phyloP scores from a whole-genome alignment of 495 filamentous ascomycete genomes.

The Acidiella bohemica region DNA sequence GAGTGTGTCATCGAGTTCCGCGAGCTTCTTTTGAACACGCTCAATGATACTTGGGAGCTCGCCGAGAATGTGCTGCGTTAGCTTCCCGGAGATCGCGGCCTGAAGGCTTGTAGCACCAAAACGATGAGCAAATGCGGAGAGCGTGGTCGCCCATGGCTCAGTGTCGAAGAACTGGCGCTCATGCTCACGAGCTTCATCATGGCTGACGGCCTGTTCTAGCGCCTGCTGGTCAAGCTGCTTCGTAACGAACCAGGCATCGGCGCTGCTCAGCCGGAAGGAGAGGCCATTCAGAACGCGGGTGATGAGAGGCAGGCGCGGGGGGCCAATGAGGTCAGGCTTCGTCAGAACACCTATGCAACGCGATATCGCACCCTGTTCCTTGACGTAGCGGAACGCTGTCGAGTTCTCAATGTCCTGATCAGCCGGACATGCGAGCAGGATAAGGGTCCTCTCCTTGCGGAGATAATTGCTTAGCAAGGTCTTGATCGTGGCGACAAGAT shows the following conservation, averaged over 20 bases:
- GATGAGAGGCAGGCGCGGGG: constrained; percentile 39
- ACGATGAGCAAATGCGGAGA: constrained; percentile 21
- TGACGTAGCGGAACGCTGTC: constrained; percentile 49
- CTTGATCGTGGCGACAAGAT: constrained; percentile 52
- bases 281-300: constrained; percentile 42
- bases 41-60: constrained; percentile 28
- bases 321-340: constrained; percentile 54
- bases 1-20: constrained; percentile 21
- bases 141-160: constrained; percentile 29
- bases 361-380: constrained; percentile 39
- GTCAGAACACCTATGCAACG: constrained; percentile 68
- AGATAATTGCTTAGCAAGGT: constrained; percentile 59
- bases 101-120: constrained; percentile 32
- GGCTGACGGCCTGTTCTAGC: constrained; percentile 26
- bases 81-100: constrained; percentile 26
- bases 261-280: constrained; percentile 35
- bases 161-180: constrained; percentile 32
- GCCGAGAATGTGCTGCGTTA: constrained; percentile 22
- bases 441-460: constrained; percentile 46
- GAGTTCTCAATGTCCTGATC: constrained; percentile 59
- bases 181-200: constrained; percentile 26
- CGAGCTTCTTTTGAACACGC: constrained; percentile 22
- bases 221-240: constrained; percentile 34
- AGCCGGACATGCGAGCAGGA: constrained; percentile 64
- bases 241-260: constrained; percentile 38